phyloP scores from a whole-genome alignment of 768 basidiomycete genomes.

The Boletus coccyginus region DNA sequence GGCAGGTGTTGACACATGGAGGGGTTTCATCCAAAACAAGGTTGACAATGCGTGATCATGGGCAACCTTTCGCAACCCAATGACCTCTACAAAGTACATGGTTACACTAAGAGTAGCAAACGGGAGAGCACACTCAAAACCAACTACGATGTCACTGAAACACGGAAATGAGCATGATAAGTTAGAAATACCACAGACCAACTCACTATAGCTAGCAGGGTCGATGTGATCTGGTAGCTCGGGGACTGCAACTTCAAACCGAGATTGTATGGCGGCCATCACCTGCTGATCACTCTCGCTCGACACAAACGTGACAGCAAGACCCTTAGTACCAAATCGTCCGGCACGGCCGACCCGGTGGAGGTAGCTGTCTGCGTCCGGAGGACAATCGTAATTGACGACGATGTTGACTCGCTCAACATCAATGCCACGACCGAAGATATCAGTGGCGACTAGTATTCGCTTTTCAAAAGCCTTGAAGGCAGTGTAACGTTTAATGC shows the following conservation, averaged over 20 bases:
- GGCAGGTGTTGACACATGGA: neutral
- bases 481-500: constrained; percentile 92
- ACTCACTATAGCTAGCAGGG: constrained; percentile 92
- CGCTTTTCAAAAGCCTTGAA: constrained; percentile 99
- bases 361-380: constrained; percentile 96
- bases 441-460: constrained; percentile 97
- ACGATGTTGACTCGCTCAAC: constrained; percentile 99
- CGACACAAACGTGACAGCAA: constrained; percentile 95
- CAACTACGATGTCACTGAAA: constrained; percentile 45
- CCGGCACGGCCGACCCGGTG: constrained; percentile 99
- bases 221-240: constrained; percentile 94
- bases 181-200: neutral
- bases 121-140: constrained; percentile 9
- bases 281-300: constrained; percentile 92
- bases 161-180: neutral
- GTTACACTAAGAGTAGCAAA: constrained; percentile 19
- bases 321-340: constrained; percentile 98
- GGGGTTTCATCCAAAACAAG: constrained; percentile 2
- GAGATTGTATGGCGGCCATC: constrained; percentile 89
- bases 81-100: constrained; percentile 18
- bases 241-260: constrained; percentile 97
- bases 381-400: constrained; percentile 97
- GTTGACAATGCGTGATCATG: constrained; percentile 1
- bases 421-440: constrained; percentile 99
- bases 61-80: constrained; percentile 1